Evolutionary conservation across 164 flowering plant genomes (phyloP), one percentile per base, ranked within the genome.

Genomic region (Tinospora cordifolia): DNA sequence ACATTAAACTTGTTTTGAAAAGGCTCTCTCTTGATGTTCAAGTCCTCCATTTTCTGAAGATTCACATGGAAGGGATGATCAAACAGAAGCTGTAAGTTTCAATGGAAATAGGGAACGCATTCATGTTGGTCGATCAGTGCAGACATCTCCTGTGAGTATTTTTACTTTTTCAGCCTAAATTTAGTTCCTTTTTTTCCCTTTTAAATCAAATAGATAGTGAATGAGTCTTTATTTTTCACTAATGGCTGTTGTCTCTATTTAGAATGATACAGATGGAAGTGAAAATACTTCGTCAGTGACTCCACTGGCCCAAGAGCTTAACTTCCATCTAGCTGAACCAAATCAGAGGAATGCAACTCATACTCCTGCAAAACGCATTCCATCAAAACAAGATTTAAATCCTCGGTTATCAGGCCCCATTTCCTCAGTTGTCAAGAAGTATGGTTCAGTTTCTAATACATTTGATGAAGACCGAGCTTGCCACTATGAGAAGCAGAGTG

Each of bases 41-140:
- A 80, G 78, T 75, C 68, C 74, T 77, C 75, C 72, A 67, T 78
- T 79, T 81, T 82, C 78, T 82, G 76, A 84, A 83, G 85, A 77
- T 83, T 75, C 75, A 36, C 65, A 63, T 38, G 60, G 66, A 64
- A 64, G 71, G 40, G 69, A n/a, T 58, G 74, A 30, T 74, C 79
- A 75, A 74, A 68, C 26, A 65, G 73, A 77, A 74, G 75, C 76
- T 36, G 72, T 30, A 41, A 74, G 60, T 49, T 22, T 30, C 64
- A 19, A 24, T 64, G 73, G 63, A 67, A 73, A 69, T 22, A 64
- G 38, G 63, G 81, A 70, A 49, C 72, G 47, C 62, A 21, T 36
- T 60, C 60, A 4, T 44, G 30, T 57, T 36, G 26, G 70, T 75
- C 68, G 10, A 39, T 26, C 62, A 54, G 74, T 70, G 76, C 71